Percentiles rank a stretch among this genome's conserved stretches.
Conservation (phyloP, 2,329 filamentous ascomycete genomes). For the Aquanectria penicillioides region DNA sequence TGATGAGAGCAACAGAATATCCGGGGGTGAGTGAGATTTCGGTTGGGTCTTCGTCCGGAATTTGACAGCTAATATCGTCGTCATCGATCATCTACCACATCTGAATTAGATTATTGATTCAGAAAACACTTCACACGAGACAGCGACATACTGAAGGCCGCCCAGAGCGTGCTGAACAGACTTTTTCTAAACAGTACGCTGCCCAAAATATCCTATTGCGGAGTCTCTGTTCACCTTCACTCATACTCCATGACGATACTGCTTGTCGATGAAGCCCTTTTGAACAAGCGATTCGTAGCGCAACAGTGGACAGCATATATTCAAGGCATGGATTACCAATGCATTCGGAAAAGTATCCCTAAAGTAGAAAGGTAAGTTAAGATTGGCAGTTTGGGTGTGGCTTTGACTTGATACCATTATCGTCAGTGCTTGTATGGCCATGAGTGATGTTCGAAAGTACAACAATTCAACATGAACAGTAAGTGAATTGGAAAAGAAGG, state of each 20-base stretch:
- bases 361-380: not conserved
- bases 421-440: not conserved
- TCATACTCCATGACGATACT: conserved; percentile 4
- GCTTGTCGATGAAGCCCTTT: not conserved
- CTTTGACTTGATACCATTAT: not conserved
- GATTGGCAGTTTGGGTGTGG: not conserved
- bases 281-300: not conserved
- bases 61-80: not conserved
- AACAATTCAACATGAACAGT: not conserved
- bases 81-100: not conserved
- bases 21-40: not conserved
- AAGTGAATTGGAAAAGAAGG: not conserved
- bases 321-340: conserved; percentile 5
- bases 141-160: not conserved
- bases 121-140: no score
- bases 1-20: not conserved
- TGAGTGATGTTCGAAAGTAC: conserved; percentile 1
- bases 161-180: not conserved
- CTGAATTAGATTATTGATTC: not conserved
- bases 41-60: not conserved
- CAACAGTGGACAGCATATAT: conserved; percentile 6
- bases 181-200: conserved; percentile 1
- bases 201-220: conserved; percentile 4
- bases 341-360: conserved; percentile 6
- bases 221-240: not conserved